These are phyloP conservation scores for Claviceps lovelessii DNA, from an alignment of 2,329 filamentous ascomycete genomes.

Conservation along the genomic window DNA sequence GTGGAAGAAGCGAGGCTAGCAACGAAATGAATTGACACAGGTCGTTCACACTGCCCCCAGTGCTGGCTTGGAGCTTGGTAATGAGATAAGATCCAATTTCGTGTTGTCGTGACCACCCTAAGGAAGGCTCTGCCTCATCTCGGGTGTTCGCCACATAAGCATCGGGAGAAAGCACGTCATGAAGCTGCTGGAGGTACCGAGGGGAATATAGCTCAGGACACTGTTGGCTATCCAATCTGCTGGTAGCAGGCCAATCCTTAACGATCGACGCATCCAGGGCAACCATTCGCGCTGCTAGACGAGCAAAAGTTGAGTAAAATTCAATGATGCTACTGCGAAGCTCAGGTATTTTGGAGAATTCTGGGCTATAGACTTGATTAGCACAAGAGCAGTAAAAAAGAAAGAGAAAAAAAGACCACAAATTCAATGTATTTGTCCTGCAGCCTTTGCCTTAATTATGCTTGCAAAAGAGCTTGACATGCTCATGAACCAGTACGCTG, in stretches of 20 bases:
- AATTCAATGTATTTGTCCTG: not conserved
- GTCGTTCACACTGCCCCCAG: slow-evolving; percentile 27
- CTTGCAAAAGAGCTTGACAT: not conserved
- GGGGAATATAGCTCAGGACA: slow-evolving; percentile 15
- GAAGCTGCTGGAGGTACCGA: slow-evolving; percentile 32
- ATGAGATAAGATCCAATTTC: slow-evolving; percentile 23
- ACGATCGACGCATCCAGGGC: slow-evolving; percentile 27
- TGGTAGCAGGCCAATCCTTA: slow-evolving; percentile 7
- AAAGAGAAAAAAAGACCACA: no score
- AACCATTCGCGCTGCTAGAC: slow-evolving; percentile 37
- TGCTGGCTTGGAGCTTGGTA: slow-evolving; percentile 26
- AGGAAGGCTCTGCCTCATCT: slow-evolving; percentile 6
- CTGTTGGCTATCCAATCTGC: slow-evolving; percentile 4
- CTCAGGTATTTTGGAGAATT: slow-evolving; percentile 9
- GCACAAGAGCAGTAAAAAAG: not conserved
- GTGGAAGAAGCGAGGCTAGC: slow-evolving; percentile 28
- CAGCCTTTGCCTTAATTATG: not conserved
- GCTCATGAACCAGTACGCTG: not conserved
- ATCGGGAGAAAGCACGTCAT: slow-evolving; percentile 12
- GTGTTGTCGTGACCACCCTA: slow-evolving; percentile 6
- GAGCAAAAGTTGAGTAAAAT: slow-evolving; percentile 30
- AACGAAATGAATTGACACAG: slow-evolving; percentile 29
- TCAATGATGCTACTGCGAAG: slow-evolving; percentile 17
- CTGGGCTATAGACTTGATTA: slow-evolving; percentile 1
- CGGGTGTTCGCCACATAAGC: slow-evolving; percentile 6